Conservation (phyloP, 1,284 basidiomycete species). For the Clitocybe nebularis region DNA sequence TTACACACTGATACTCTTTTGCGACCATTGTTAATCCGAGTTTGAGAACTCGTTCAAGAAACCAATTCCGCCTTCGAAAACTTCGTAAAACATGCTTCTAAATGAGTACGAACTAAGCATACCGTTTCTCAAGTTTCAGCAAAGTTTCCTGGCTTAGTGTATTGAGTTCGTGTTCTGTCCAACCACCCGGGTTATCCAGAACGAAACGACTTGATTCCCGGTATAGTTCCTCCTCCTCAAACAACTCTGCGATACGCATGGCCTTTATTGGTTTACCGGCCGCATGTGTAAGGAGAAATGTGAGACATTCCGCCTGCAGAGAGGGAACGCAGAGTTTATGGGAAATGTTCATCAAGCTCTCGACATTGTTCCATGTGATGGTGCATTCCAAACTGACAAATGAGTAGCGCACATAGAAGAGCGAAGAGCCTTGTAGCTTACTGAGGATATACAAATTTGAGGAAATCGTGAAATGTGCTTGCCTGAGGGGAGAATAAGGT, state of each 20-base stretch:
- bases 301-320: slow-evolving; percentile 76
- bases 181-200: slow-evolving; percentile 84
- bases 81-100: slow-evolving; percentile 2
- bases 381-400: slow-evolving; percentile 75
- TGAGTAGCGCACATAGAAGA: slow-evolving; percentile 1
- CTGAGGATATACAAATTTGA: slow-evolving; percentile 85
- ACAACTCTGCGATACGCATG: slow-evolving; percentile 84
- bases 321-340: slow-evolving; percentile 82
- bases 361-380: slow-evolving; percentile 92
- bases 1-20: slow-evolving; percentile 87
- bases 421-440: slow-evolving; percentile 29
- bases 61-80: slow-evolving; percentile 77
- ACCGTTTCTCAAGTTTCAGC: slow-evolving; percentile 86
- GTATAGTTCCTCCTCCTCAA: slow-evolving; percentile 84
- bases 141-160: slow-evolving; percentile 77
- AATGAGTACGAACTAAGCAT: slow-evolving; percentile 13
- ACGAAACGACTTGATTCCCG: slow-evolving; percentile 88
- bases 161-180: slow-evolving; percentile 78
- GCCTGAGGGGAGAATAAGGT: slow-evolving; percentile 43
- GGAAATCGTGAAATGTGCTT: slow-evolving; percentile 79
- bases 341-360: slow-evolving; percentile 81
- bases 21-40: slow-evolving; percentile 81
- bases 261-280: slow-evolving; percentile 89
- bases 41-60: slow-evolving; percentile 90
- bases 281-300: slow-evolving; percentile 86